Evolutionary conservation across 2,329 filamentous ascomycete genomes (phyloP).

Genomic region (Chrysoporthe cubensis): DNA sequence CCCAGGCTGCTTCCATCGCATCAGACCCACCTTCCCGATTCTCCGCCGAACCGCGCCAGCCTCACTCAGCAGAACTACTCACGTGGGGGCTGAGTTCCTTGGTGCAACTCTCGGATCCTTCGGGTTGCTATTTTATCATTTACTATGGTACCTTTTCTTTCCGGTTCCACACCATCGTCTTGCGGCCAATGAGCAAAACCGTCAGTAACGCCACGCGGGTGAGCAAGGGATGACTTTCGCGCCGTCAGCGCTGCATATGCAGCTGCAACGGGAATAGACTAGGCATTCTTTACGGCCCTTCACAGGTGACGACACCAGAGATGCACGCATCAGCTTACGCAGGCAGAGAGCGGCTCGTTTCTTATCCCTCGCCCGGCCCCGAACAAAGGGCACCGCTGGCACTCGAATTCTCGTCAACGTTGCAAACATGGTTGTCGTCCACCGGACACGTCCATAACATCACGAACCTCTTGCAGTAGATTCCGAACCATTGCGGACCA

Average conservation of each 20-base stretch:
- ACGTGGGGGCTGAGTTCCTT: not conserved
- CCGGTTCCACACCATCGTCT: not conserved
- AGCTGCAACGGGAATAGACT: constrained; percentile 1
- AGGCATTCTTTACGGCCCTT: not conserved
- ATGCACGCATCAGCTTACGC: constrained; percentile 6
- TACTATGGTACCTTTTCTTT: no score
- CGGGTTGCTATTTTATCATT: not conserved
- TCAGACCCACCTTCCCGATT: no score
- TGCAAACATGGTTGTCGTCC: not conserved
- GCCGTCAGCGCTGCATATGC: constrained; percentile 1
- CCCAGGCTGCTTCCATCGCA: no score
- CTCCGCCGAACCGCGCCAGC: no score
- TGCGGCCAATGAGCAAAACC: not conserved
- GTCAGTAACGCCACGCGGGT: not conserved
- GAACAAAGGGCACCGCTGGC: not conserved
- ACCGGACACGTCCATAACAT: not conserved
- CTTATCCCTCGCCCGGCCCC: constrained; percentile 3
- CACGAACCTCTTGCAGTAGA: not conserved
- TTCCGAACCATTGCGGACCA: not conserved
- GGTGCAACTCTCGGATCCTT: constrained; percentile 8
- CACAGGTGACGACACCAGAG: not conserved
- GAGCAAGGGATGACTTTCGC: not conserved
- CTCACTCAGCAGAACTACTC: not conserved
- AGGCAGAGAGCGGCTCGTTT: not conserved
- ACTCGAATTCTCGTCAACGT: not conserved